These are phyloP conservation scores for Protea cynaroides DNA, from an alignment of 164 flowering plant genomes.

Conservation along the genomic window DNA sequence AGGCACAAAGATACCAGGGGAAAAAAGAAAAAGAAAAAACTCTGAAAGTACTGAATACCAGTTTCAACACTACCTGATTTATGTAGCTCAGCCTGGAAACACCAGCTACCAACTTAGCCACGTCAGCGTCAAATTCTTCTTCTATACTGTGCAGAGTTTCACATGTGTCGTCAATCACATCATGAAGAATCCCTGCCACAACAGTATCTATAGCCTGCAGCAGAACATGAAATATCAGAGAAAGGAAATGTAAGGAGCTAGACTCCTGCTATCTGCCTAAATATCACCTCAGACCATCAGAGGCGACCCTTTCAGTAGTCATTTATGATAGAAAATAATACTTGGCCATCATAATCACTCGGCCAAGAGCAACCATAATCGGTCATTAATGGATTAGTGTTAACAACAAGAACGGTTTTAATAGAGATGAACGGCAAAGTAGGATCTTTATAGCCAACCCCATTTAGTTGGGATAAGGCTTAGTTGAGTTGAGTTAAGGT, in stretches of 20 bases:
- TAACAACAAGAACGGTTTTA: too few relatives aligned
- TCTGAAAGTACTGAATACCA: too few relatives aligned
- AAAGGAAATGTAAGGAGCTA: not conserved
- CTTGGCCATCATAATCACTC: too few relatives aligned
- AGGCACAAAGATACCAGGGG: too few relatives aligned
- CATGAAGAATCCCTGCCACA: slow-evolving; percentile 94
- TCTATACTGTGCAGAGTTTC: slow-evolving; percentile 51
- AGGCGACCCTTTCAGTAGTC: too few relatives aligned
- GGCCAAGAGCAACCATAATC: not conserved
- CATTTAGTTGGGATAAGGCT: too few relatives aligned
- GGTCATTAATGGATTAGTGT: too few relatives aligned
- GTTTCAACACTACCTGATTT: slow-evolving; percentile 59
- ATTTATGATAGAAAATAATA: too few relatives aligned
- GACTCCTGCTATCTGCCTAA: not conserved
- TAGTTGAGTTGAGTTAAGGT: not conserved
- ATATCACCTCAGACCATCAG: not conserved
- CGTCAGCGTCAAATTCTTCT: slow-evolving; percentile 75
- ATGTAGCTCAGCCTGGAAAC: slow-evolving; percentile 86
- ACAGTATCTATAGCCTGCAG: slow-evolving; percentile 88
- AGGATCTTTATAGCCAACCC: too few relatives aligned
- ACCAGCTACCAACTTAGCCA: slow-evolving; percentile 79
- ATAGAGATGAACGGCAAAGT: too few relatives aligned
- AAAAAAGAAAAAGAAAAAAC: not conserved
- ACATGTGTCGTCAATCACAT: slow-evolving; percentile 80
- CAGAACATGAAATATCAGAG: slow-evolving; percentile 2